Conservation (phyloP, 768 basidiomycete genomes). For the Candolleomyces aberdarensis region DNA sequence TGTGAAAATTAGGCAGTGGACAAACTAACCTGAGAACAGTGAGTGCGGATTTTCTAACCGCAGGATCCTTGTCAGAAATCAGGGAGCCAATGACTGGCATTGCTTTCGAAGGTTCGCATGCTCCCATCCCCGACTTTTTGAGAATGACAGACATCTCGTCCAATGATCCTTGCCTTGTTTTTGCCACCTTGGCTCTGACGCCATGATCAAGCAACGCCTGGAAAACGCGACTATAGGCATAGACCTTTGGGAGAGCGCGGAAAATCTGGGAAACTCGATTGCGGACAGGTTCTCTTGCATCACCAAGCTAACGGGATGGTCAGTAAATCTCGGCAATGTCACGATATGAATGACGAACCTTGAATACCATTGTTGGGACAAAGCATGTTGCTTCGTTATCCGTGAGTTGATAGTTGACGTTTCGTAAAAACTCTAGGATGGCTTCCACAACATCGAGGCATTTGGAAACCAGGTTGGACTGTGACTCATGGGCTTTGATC, state of each 20-base stretch:
- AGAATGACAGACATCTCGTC: conserved; percentile 79
- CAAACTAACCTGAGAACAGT: conserved; percentile 67
- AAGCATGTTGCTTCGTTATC: conserved; percentile 88
- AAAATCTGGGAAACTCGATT: conserved; percentile 80
- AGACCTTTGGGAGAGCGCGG: conserved; percentile 82
- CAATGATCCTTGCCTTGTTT: conserved; percentile 82
- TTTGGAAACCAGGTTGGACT: conserved; percentile 83
- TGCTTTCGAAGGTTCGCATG: conserved; percentile 79
- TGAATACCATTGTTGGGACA: conserved; percentile 84
- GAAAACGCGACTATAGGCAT: conserved; percentile 91
- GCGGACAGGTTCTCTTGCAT: conserved; percentile 81
- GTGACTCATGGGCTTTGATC: conserved; percentile 85
- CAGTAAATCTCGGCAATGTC: neutral
- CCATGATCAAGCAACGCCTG: conserved; percentile 87
- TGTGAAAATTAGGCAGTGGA: conserved; percentile 2
- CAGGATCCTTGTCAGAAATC: conserved; percentile 87
- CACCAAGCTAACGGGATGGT: conserved; percentile 68
- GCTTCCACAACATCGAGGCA: conserved; percentile 86
- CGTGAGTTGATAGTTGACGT: conserved; percentile 70
- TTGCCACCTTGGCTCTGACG: conserved; percentile 84
- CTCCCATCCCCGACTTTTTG: conserved; percentile 77
- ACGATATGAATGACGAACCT: conserved; percentile 46
- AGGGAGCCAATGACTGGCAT: conserved; percentile 74
- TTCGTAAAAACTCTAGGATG: conserved; percentile 71
- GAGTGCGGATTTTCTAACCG: conserved; percentile 85